Evolutionary conservation across 257 asterid genomes (phyloP), one percentile per base, ranked within the genome.

Genomic region (Solanum bulbocastanum): DNA sequence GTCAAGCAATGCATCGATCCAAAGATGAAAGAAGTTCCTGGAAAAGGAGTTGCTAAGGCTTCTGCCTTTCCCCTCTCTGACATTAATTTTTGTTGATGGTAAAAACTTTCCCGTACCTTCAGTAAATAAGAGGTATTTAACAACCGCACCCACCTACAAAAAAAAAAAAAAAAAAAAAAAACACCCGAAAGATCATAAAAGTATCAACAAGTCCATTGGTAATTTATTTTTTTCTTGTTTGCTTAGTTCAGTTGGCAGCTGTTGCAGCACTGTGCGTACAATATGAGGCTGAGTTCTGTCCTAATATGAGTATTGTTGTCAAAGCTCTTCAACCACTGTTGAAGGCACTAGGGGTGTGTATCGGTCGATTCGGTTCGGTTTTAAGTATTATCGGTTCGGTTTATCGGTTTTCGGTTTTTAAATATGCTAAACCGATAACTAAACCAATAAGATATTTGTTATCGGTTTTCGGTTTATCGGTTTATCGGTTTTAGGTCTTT

Each of bases 231-330:
- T 37, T 79, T 35, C 14, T 8, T 0, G 96, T 15, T 72, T 35
- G 83, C 82, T 25, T 60, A 66, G 25, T 83, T 68, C 91, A 90
- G 92, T 69, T 90, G 86, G 92, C 90, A 32, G 92, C 91, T 4
- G 91, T 90, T 85, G 92, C 92, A 39, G 92, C 92, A n/a, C 83
- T 90, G 82, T 90, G 92, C 73, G 91, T 88, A 58, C 92, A 90
- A 79, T 90, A 90, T 20, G 91, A 88, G 42, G 86, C 92, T 23
- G 92, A 90, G 86, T 90, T 90, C 81, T 90, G 90, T 75, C 90
- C 92, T 44, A 90, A 90, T 83, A 90, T 90, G 89, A 90, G 88
- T 87, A 90, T 90, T 42, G 92, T 90, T 40, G 92, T 90, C 18
- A 90, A 90, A 87, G 92, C 92, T 30, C 87, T 90, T 81, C 92